Evolutionary conservation across 2,329 filamentous ascomycete genomes (phyloP).

Genomic region (Penicillium sp.): DNA sequence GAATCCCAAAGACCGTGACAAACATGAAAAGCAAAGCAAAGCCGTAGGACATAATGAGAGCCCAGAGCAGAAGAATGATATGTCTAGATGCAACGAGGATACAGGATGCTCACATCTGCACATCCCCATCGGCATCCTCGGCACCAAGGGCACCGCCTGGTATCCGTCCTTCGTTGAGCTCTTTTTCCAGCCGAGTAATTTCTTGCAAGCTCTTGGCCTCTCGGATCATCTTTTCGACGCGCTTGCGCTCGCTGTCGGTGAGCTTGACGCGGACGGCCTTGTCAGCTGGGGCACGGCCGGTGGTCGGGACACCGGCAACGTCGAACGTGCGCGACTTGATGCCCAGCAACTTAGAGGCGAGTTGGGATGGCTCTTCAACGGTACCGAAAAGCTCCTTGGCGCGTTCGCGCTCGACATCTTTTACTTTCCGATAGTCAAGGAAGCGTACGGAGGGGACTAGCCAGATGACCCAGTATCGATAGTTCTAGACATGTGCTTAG

Average conservation of each 20-base stretch:
- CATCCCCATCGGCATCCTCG: slow-evolving; percentile 29
- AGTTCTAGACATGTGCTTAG: slow-evolving; percentile 70
- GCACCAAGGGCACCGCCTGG: slow-evolving; percentile 55
- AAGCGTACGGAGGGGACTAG: slow-evolving; percentile 78
- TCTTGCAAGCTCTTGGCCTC: slow-evolving; percentile 85
- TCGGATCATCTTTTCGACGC: slow-evolving; percentile 77
- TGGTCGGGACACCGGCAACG: slow-evolving; percentile 36
- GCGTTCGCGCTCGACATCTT: slow-evolving; percentile 70
- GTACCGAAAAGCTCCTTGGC: slow-evolving; percentile 81
- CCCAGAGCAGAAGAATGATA: slow-evolving; percentile 9
- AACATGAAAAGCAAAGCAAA: slow-evolving; percentile 6
- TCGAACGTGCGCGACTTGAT: slow-evolving; percentile 74
- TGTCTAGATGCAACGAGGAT: slow-evolving; percentile 7
- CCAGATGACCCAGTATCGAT: slow-evolving; percentile 88
- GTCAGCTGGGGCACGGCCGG: slow-evolving; percentile 40
- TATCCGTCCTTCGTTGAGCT: slow-evolving; percentile 80
- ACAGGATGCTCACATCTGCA: slow-evolving; percentile 34
- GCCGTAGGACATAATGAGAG: slow-evolving; percentile 10
- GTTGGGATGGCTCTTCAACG: slow-evolving; percentile 64
- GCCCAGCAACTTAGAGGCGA: slow-evolving; percentile 79
- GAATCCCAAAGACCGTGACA: slow-evolving; percentile 11
- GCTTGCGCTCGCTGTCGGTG: slow-evolving; percentile 80
- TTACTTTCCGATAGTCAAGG: slow-evolving; percentile 88
- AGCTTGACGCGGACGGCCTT: slow-evolving; percentile 74
- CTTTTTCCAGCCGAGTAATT: slow-evolving; percentile 84